Evolutionary conservation across 345 rosid species (phyloP).

Genomic region (Citrus glauca): DNA sequence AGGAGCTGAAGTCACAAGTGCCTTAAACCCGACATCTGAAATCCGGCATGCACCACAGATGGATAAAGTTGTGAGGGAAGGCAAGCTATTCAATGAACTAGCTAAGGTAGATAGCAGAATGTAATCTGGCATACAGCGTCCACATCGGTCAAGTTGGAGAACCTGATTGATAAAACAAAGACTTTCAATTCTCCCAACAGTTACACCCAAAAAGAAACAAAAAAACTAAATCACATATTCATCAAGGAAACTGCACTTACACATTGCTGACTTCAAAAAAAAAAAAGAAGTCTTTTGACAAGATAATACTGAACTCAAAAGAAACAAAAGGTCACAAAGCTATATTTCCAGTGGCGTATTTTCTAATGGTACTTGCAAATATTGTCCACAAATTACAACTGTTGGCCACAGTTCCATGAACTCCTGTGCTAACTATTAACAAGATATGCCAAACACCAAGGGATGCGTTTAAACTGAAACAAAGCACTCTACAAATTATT

Average conservation of each 20-base stretch:
- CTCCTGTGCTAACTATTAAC: not conserved
- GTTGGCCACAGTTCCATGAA: not conserved
- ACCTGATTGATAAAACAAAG: conserved; percentile 46
- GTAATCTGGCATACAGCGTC: conserved; percentile 79
- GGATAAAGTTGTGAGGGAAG: conserved; percentile 55
- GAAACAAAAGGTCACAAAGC: not conserved
- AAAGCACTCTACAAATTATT: not conserved
- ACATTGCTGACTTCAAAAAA: not conserved
- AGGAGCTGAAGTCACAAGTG: conserved; percentile 61
- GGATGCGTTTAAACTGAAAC: not conserved
- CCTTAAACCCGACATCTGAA: conserved; percentile 63
- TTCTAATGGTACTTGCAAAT: not conserved
- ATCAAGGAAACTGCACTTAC: not conserved
- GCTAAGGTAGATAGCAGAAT: conserved; percentile 47
- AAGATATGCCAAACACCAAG: not conserved
- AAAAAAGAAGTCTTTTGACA: not conserved
- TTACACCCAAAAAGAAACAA: not conserved
- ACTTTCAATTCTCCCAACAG: conserved; percentile 7
- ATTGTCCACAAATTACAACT: not conserved
- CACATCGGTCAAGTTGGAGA: conserved; percentile 83
- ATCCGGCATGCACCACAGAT: conserved; percentile 79
- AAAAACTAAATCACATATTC: not conserved
- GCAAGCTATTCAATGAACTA: conserved; percentile 50
- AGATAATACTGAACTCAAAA: not conserved
- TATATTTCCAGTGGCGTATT: not conserved